These are phyloP conservation scores for Colletotrichum neosansevieriae DNA, from an alignment of 2,329 filamentous ascomycete species.

Conservation along the genomic window DNA sequence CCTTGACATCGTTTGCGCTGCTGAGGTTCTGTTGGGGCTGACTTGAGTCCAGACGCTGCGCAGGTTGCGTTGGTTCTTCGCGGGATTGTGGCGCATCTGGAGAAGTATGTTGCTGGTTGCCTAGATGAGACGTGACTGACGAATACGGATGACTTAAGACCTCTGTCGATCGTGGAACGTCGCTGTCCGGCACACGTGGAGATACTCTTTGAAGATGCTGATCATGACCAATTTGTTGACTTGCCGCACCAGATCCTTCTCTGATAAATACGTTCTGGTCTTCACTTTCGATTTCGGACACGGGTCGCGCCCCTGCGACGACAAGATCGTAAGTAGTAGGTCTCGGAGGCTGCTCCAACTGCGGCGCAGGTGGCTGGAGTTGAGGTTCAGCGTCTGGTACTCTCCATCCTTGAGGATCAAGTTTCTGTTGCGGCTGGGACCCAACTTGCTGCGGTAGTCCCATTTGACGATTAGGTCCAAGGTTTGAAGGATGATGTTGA, in stretches of 20 bases:
- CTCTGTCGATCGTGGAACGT: not conserved
- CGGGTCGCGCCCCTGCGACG: not conserved
- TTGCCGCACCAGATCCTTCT: too few relatives aligned
- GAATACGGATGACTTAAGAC: not conserved
- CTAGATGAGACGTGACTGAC: not conserved
- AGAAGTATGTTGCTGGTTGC: not conserved
- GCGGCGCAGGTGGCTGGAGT: not conserved
- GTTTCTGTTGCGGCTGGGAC: constrained; percentile 18
- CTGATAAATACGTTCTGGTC: not conserved
- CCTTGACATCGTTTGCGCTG: not conserved
- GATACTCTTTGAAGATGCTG: not conserved
- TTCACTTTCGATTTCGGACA: not conserved
- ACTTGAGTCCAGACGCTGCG: not conserved
- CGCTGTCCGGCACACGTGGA: not conserved
- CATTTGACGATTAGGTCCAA: not conserved
- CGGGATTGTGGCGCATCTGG: not conserved
- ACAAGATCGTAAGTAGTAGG: not conserved
- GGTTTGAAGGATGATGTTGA: constrained; percentile 9
- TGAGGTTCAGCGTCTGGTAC: not conserved
- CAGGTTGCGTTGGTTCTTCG: not conserved
- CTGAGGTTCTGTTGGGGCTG: not conserved
- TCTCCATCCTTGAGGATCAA: not conserved
- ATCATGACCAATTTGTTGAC: not conserved
- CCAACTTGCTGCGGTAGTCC: constrained; percentile 10
- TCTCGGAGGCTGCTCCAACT: not conserved